Conservation (phyloP, 768 basidiomycete genomes). For the Dacryopinax primogenitus region DNA sequence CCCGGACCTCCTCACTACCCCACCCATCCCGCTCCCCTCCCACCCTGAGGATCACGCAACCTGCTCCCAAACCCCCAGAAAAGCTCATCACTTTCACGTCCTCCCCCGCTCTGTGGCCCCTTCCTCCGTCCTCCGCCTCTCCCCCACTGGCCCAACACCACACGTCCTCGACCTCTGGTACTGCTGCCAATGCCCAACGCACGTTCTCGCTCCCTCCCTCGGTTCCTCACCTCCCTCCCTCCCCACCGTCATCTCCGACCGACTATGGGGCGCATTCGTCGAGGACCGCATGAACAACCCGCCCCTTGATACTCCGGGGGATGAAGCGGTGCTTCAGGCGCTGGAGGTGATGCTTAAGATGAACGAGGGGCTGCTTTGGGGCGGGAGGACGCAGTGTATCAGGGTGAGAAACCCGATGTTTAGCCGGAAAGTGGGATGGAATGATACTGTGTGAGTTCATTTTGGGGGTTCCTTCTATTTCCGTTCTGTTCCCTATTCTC, state of each 20-base stretch:
- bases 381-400: neutral
- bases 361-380: slow-evolving; percentile 5
- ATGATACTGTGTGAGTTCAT: neutral
- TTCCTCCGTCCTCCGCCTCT: neutral
- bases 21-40: neutral
- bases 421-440: neutral
- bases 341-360: neutral
- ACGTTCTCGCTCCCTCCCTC: neutral
- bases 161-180: neutral
- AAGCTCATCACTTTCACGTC: neutral
- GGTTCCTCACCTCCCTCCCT: neutral
- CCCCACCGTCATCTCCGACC: neutral
- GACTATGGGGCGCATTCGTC: neutral
- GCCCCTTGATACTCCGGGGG: neutral
- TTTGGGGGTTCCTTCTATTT: no score
- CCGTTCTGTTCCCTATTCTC: no score
- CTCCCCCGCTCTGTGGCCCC: neutral
- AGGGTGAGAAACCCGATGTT: slow-evolving; percentile 1
- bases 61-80: neutral
- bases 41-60: neutral
- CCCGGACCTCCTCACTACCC: neutral
- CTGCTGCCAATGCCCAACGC: neutral
- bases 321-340: neutral
- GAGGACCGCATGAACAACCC: neutral
- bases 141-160: neutral